Evolutionary conservation across 192 early-diverging fungal species (phyloP).

Genomic region (Endogone sp.): DNA sequence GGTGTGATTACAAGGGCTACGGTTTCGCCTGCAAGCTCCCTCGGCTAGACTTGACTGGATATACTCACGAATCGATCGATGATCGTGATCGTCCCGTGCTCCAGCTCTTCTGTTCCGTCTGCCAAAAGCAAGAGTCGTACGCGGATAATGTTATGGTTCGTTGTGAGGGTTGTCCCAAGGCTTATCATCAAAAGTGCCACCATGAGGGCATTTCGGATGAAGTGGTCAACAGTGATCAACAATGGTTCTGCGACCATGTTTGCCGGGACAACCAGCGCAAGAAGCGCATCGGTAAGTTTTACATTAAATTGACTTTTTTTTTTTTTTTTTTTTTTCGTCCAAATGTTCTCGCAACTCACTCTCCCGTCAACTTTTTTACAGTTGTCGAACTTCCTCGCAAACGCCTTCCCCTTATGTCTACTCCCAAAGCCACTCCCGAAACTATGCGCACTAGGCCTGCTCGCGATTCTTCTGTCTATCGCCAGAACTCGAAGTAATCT

Average conservation of each 20-base stretch:
- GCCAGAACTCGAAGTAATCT: no score
- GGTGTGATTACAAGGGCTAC: constrained; percentile 94
- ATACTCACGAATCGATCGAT: constrained; percentile 68
- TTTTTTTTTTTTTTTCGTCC: background rate
- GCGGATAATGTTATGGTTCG: constrained; percentile 61
- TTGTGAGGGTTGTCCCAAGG: constrained; percentile 83
- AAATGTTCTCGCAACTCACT: background rate
- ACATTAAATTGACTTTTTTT: constrained; percentile 12
- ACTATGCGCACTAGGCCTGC: no score
- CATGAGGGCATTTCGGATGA: constrained; percentile 33
- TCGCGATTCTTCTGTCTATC: no score
- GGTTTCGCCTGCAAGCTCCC: constrained; percentile 87
- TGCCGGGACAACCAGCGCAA: constrained; percentile 54
- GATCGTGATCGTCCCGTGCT: constrained; percentile 82
- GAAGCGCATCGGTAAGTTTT: constrained; percentile 36
- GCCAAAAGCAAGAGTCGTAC: constrained; percentile 64
- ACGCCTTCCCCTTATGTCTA: constrained; percentile 57
- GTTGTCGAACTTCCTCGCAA: constrained; percentile 59
- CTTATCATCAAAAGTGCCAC: constrained; percentile 75
- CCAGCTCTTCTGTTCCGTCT: constrained; percentile 80
- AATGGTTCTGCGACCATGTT: constrained; percentile 59
- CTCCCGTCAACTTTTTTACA: background rate
- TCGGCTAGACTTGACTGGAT: constrained; percentile 77
- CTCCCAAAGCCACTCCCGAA: constrained; percentile 33
- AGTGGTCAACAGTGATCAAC: constrained; percentile 38